These are phyloP conservation scores for Tolypocladium tundrense DNA, from an alignment of 2,329 filamentous ascomycete species.

Conservation along the genomic window DNA sequence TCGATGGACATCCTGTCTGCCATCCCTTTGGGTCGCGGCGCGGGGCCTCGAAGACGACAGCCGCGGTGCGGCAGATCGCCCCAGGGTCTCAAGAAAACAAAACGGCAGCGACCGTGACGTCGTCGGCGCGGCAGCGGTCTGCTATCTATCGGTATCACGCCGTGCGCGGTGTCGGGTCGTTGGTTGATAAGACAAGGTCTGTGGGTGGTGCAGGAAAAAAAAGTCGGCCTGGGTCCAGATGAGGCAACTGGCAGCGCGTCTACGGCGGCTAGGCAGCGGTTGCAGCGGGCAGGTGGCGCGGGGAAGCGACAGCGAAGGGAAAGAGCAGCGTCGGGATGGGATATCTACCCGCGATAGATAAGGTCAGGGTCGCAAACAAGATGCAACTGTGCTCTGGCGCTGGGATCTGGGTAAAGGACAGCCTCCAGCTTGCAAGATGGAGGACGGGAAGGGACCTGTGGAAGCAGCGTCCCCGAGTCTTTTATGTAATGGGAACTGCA, in stretches of 20 bases:
- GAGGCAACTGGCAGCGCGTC: slow-evolving; percentile 11
- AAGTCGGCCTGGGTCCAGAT: slow-evolving; percentile 8
- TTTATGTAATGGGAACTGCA: slow-evolving; percentile 30
- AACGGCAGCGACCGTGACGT: slow-evolving; percentile 23
- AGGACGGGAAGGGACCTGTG: slow-evolving; percentile 11
- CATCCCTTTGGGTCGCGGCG: slow-evolving; percentile 40
- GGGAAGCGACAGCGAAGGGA: not conserved
- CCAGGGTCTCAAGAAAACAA: slow-evolving; percentile 18
- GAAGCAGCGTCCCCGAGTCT: slow-evolving; percentile 20
- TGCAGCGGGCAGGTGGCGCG: not conserved
- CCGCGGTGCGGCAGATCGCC: slow-evolving; percentile 26
- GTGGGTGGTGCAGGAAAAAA: slow-evolving; percentile 14
- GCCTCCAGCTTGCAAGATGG: slow-evolving; percentile 12
- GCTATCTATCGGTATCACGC: slow-evolving; percentile 4
- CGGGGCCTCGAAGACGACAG: slow-evolving; percentile 19
- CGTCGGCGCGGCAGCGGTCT: slow-evolving; percentile 15
- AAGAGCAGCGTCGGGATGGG: slow-evolving; percentile 1
- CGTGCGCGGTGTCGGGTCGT: not conserved
- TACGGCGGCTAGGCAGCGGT: slow-evolving; percentile 11
- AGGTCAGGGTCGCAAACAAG: slow-evolving; percentile 3
- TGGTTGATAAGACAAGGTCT: not conserved
- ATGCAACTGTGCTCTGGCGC: not conserved
- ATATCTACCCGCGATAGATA: slow-evolving; percentile 18
- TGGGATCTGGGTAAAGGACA: not conserved
- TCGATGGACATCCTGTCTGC: slow-evolving; percentile 60